Percentiles rank a stretch among this genome's conserved stretches.
These are phyloP conservation scores for Tuber aestivum DNA, from an alignment of 495 filamentous ascomycete species.

Conservation along the genomic window DNA sequence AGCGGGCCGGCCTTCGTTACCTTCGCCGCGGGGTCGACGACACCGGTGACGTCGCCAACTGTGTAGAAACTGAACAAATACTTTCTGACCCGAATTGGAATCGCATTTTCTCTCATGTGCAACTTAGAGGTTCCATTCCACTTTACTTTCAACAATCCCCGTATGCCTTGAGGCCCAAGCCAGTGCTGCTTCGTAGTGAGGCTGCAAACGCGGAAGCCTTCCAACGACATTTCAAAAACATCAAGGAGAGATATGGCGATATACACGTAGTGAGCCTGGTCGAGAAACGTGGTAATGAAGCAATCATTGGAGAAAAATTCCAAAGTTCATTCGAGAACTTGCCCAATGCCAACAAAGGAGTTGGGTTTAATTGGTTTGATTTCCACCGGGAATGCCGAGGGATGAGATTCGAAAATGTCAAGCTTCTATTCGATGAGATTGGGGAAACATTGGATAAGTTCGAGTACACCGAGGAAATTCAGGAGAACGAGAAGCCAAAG, in stretches of 20 bases:
- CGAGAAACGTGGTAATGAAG: slow-evolving; percentile 76
- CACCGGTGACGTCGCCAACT: slow-evolving; percentile 78
- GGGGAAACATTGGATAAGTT: slow-evolving; percentile 56
- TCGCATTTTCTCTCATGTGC: slow-evolving; percentile 73
- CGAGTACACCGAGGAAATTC: slow-evolving; percentile 57
- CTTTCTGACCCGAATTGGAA: slow-evolving; percentile 57
- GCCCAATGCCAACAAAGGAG: slow-evolving; percentile 49
- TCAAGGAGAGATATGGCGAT: slow-evolving; percentile 62
- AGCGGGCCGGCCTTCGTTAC: slow-evolving; percentile 81
- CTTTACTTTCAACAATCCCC: slow-evolving; percentile 89
- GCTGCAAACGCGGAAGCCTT: slow-evolving; percentile 73
- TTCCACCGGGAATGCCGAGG: slow-evolving; percentile 85
- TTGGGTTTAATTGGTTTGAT: slow-evolving; percentile 90
- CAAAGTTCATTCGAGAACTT: slow-evolving; percentile 57
- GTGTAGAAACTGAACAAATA: slow-evolving; percentile 89
- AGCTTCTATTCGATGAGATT: slow-evolving; percentile 64
- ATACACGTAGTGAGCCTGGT: slow-evolving; percentile 78
- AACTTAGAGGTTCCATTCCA: slow-evolving; percentile 81
- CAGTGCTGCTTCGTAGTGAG: slow-evolving; percentile 68
- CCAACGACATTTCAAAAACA: slow-evolving; percentile 64
- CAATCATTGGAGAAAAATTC: slow-evolving; percentile 69
- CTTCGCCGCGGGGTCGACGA: slow-evolving; percentile 88
- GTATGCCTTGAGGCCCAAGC: slow-evolving; percentile 83
- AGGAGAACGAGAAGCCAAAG: slow-evolving; percentile 46
- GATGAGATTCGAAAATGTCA: slow-evolving; percentile 96